Evolutionary conservation across 352 stramenopile species (phyloP).

Genomic region (Globisporangium camurandrum): DNA sequence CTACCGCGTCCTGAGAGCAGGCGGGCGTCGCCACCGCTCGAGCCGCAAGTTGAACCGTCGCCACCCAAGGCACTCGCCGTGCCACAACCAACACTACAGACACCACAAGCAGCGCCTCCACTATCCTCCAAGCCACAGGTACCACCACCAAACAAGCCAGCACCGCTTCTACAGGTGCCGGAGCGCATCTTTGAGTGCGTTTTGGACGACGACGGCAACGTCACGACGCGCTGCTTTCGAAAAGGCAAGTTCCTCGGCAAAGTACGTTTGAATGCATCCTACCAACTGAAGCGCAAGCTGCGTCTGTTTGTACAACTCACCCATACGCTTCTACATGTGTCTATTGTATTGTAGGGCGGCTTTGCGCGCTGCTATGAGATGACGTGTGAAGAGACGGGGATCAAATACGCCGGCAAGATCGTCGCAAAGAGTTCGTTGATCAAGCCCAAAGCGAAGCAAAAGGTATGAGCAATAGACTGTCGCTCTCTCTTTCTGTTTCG

Average conservation of each 20-base stretch:
- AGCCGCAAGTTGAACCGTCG: neutral
- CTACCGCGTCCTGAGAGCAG: neutral
- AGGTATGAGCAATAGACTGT: slow-evolving; percentile 54
- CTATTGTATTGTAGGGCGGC: slow-evolving; percentile 57
- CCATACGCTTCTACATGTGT: neutral
- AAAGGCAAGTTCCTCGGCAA: slow-evolving; percentile 94
- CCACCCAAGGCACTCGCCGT: too few relatives aligned
- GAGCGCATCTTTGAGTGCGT: slow-evolving; percentile 65
- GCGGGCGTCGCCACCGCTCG: neutral
- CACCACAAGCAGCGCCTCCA: too few relatives aligned
- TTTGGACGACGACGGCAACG: slow-evolving; percentile 37
- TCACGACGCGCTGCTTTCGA: slow-evolving; percentile 75
- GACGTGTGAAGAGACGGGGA: slow-evolving; percentile 88
- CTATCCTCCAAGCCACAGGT: neutral
- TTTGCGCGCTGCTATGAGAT: slow-evolving; percentile 98
- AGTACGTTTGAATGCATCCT: too few relatives aligned
- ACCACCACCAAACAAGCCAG: slow-evolving; percentile 2
- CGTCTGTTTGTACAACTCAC: neutral
- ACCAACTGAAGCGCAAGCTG: too few relatives aligned
- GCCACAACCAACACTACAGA: too few relatives aligned
- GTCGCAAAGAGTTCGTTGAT: slow-evolving; percentile 95
- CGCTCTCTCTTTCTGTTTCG: slow-evolving; percentile 28
- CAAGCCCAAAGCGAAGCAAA: slow-evolving; percentile 95
- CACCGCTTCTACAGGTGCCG: slow-evolving; percentile 18
- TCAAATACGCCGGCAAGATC: slow-evolving; percentile 96